Percentiles rank a stretch among this genome's conserved stretches.
These are phyloP conservation scores for Vinca minor DNA, from an alignment of 257 asterid species.

Conservation along the genomic window DNA sequence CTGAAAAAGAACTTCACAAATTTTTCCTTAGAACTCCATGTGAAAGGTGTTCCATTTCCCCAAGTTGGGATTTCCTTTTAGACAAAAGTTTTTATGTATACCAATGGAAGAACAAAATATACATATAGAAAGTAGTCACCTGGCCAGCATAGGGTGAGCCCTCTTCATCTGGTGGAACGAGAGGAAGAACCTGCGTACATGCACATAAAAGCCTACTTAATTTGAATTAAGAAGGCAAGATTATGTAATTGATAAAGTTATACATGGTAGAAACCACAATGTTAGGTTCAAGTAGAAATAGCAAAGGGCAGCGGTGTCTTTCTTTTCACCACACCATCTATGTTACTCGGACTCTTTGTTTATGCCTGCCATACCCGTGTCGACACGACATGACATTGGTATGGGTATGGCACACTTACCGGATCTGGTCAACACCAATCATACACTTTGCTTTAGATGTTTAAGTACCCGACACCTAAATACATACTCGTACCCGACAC, in stretches of 20 bases:
- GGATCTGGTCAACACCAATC: too few relatives aligned
- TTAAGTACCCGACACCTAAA: too few relatives aligned
- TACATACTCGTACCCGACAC: too few relatives aligned
- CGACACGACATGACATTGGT: too few relatives aligned
- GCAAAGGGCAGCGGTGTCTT: background rate
- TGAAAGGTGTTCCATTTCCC: background rate
- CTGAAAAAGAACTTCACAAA: background rate
- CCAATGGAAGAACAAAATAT: background rate
- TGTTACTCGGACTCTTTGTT: background rate
- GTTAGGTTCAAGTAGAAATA: too few relatives aligned
- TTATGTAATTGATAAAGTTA: background rate
- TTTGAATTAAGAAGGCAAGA: background rate
- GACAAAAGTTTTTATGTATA: background rate
- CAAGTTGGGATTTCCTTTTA: background rate
- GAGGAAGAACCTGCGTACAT: slow-evolving; percentile 85
- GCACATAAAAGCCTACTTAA: background rate
- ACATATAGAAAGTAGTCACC: slow-evolving; percentile 32
- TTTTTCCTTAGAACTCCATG: background rate
- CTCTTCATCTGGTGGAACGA: slow-evolving; percentile 91
- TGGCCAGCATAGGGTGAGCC: slow-evolving; percentile 98
- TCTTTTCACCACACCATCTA: background rate
- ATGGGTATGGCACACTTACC: too few relatives aligned
- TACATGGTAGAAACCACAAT: background rate
- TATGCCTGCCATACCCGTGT: too few relatives aligned
- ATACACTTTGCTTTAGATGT: too few relatives aligned